Evolutionary conservation across 306 rosid genomes (phyloP).

Genomic region (Cercis canadensis): DNA sequence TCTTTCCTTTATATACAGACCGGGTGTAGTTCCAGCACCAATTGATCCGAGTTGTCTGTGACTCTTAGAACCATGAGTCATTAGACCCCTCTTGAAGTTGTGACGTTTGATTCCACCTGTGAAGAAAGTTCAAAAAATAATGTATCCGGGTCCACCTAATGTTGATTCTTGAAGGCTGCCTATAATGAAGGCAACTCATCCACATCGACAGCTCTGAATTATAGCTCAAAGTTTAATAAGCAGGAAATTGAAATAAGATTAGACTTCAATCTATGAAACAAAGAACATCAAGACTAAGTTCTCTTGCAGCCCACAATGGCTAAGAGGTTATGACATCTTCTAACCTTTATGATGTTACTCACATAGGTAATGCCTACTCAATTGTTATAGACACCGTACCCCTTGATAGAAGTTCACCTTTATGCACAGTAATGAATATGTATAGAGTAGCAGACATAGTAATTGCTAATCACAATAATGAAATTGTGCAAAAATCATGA

Average conservation of each 20-base stretch:
- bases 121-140: background rate
- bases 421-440: no score
- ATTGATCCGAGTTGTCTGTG: slow-evolving; percentile 92
- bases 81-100: slow-evolving; percentile 82
- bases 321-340: background rate
- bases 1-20: slow-evolving; percentile 88
- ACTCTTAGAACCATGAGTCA: slow-evolving; percentile 96
- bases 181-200: slow-evolving; percentile 1
- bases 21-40: slow-evolving; percentile 97
- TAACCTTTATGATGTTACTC: no score
- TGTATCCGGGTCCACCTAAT: background rate
- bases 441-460: no score
- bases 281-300: background rate
- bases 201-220: background rate
- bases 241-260: background rate
- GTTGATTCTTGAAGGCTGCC: background rate
- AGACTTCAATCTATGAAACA: background rate
- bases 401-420: no score
- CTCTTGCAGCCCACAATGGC: background rate
- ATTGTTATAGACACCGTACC: no score
- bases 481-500: no score
- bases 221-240: background rate
- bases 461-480: no score
- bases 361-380: no score
- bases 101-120: slow-evolving; percentile 92